Percentiles rank a stretch among this genome's conserved stretches.
Conservation (phyloP, 1,284 basidiomycete species). For the Anthracocystis setariae region DNA sequence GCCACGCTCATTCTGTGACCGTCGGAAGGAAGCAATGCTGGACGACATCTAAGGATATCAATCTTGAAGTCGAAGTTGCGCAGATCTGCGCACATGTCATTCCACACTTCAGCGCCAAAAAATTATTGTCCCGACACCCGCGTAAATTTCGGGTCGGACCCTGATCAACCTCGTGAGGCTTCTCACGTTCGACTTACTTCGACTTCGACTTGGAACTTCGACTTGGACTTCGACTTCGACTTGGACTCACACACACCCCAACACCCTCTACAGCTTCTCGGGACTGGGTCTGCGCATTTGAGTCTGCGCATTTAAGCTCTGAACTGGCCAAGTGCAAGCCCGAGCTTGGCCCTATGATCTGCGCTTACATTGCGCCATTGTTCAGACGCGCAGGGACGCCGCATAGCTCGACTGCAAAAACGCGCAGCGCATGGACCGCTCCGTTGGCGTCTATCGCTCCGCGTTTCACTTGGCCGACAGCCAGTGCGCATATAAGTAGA, state of each 20-base stretch:
- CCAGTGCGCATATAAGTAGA: neutral
- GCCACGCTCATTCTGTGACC: slow-evolving; percentile 29
- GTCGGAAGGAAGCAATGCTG: too few species aligned
- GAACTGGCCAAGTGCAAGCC: neutral
- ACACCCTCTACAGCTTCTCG: too few species aligned
- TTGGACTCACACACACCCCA: too few species aligned
- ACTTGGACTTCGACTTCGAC: too few species aligned
- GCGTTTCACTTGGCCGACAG: neutral
- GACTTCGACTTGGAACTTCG: too few species aligned
- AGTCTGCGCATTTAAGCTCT: neutral
- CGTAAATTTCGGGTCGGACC: slow-evolving; percentile 5
- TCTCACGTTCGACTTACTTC: too few species aligned
- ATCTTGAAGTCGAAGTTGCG: neutral
- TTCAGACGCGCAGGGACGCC: slow-evolving; percentile 5
- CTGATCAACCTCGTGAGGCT: slow-evolving; percentile 1
- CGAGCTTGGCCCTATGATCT: slow-evolving; percentile 12
- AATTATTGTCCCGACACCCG: neutral
- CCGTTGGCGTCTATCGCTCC: neutral
- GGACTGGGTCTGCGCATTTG: too few species aligned
- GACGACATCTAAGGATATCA: too few species aligned
- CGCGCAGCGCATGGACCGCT: slow-evolving; percentile 18
- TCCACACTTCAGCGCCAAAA: neutral
- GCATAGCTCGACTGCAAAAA: neutral
- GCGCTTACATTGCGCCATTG: neutral
- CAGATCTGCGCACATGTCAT: neutral